These are phyloP conservation scores for Claviceps humidiphila DNA, from an alignment of 2,329 filamentous ascomycete genomes.

Conservation along the genomic window DNA sequence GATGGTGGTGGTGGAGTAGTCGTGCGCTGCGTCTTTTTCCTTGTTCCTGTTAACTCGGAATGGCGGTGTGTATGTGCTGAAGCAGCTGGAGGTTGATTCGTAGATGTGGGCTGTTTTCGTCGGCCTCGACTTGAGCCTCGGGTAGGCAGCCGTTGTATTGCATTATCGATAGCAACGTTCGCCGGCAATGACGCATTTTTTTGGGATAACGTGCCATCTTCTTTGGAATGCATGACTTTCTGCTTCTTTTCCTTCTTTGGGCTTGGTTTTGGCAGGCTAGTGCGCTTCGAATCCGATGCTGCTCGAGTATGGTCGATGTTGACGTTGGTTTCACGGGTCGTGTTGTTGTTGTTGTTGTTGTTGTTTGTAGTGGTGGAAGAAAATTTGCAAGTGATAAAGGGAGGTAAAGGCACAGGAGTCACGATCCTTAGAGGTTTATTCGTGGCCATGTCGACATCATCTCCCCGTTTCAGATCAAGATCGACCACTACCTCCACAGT, in stretches of 20 bases:
- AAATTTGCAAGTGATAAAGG: background rate
- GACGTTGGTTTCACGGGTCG: too few relatives aligned
- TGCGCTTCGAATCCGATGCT: background rate
- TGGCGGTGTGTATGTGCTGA: constrained; percentile 2
- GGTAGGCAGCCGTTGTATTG: background rate
- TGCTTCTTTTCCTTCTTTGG: background rate
- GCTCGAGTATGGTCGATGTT: too few relatives aligned
- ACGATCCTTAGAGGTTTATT: background rate
- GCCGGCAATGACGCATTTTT: background rate
- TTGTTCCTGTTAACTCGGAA: background rate
- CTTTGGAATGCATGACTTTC: background rate
- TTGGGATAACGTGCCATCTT: background rate
- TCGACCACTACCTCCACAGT: constrained; percentile 1
- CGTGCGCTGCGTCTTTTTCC: background rate
- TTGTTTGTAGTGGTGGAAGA: background rate
- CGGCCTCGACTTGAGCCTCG: background rate
- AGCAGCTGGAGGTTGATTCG: background rate
- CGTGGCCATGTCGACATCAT: too few relatives aligned
- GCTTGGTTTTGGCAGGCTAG: background rate
- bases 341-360: too few relatives aligned
- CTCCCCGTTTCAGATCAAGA: background rate
- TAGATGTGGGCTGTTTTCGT: background rate
- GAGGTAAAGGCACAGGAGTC: constrained; percentile 5
- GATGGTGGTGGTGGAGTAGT: background rate
- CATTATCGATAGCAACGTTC: background rate